phyloP scores from a whole-genome alignment of 805 yeast genomes.

The Myxozyma lipomycoides region DNA sequence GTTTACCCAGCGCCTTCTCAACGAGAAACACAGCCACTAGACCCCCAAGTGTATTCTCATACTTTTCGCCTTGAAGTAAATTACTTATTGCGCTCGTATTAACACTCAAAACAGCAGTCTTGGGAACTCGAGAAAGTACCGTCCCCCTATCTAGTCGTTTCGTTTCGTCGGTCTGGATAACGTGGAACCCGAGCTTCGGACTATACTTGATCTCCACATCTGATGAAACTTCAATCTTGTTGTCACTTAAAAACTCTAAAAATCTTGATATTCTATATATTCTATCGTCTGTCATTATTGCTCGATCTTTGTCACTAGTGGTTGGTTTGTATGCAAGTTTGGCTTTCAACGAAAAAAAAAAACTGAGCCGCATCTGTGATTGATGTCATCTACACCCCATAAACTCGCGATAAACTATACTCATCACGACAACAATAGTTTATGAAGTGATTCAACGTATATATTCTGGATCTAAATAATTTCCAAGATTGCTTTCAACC shows the following conservation, averaged over 20 bases:
- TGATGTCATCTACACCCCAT: no score
- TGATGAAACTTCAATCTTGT: constrained; percentile 13
- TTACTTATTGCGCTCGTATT: constrained; percentile 55
- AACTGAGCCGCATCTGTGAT: no score
- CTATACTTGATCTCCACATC: constrained; percentile 6
- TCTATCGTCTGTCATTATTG: neutral
- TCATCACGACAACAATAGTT: no score
- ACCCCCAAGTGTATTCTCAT: constrained; percentile 53
- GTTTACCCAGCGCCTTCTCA: constrained; percentile 54
- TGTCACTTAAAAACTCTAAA: constrained; percentile 6
- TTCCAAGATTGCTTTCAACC: no score
- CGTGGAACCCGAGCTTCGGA: constrained; percentile 16
- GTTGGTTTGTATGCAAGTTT: no score
- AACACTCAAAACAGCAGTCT: constrained; percentile 35
- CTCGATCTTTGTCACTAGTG: neutral
- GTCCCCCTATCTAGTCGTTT: constrained; percentile 40
- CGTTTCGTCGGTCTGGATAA: constrained; percentile 4
- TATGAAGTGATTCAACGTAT: neutral
- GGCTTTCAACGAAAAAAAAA: no score
- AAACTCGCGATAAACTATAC: no score
- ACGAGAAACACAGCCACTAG: constrained; percentile 67
- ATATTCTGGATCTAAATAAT: no score
- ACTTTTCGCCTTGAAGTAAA: constrained; percentile 49
- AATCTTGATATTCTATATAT: constrained; percentile 16
- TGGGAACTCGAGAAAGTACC: constrained; percentile 37